A percentile compares a stretch with the other conserved stretches of the same genome.
phyloP scores from a whole-genome alignment of 2,329 filamentous ascomycete genomes.

The Fusarium napiforme region DNA sequence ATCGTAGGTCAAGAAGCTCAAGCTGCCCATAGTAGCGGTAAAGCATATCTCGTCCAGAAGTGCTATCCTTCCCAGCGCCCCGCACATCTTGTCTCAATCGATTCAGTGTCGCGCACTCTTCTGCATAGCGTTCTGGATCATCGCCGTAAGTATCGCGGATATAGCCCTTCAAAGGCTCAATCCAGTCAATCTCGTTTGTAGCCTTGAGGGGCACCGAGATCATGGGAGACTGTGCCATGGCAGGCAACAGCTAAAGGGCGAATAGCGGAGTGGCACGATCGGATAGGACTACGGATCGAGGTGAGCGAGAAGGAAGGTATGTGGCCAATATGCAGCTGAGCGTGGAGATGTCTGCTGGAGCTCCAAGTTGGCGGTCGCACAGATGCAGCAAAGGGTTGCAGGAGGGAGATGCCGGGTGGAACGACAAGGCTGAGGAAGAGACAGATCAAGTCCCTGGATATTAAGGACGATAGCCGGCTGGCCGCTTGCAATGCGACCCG shows the following conservation, averaged over 20 bases:
- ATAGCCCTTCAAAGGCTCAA: constrained; percentile 89
- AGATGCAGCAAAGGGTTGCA: constrained; percentile 26
- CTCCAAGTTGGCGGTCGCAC: constrained; percentile 25
- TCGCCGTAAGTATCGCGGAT: constrained; percentile 95
- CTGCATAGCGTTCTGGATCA: constrained; percentile 93
- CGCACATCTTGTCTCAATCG: constrained; percentile 97
- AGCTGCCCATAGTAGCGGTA: constrained; percentile 99
- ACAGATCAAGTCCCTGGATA: constrained; percentile 23
- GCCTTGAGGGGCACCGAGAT: constrained; percentile 91
- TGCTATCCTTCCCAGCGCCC: constrained; percentile 95
- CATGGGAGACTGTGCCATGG: constrained; percentile 91
- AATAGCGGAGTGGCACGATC: constrained; percentile 10
- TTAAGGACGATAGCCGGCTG: constrained; percentile 34
- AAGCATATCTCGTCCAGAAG: constrained; percentile 88
- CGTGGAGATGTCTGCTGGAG: constrained; percentile 19
- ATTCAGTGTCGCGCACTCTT: constrained; percentile 95
- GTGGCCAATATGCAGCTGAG: constrained; percentile 33
- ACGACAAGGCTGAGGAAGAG: constrained; percentile 14
- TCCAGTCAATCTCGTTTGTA: constrained; percentile 99
- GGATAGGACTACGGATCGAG: constrained; percentile 22
- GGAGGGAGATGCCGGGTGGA: constrained; percentile 5
- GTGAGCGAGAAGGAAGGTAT: constrained; percentile 19
- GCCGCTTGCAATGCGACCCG: constrained; percentile 49
- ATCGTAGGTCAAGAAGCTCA: constrained; percentile 91
- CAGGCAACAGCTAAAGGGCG: constrained; percentile 30